Evolutionary conservation across 768 basidiomycete species (phyloP).

Genomic region (Lactarius hatsudake): DNA sequence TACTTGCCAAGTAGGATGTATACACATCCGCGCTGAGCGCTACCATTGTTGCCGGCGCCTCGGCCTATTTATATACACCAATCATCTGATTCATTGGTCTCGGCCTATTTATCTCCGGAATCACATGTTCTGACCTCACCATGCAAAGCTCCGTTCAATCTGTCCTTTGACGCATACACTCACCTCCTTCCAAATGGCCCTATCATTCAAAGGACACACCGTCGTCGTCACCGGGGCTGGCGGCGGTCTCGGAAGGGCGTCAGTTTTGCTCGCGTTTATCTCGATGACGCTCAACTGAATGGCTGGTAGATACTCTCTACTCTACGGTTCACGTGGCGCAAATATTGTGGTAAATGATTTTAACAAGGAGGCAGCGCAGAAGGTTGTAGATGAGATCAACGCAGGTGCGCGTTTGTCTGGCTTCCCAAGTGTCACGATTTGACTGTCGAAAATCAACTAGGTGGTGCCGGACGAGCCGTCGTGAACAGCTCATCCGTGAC

Average conservation of each 20-base stretch:
- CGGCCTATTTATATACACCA: conserved; percentile 20
- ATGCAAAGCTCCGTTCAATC: neutral
- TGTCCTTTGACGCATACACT: no score
- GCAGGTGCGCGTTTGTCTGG: conserved; percentile 50
- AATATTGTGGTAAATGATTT: conserved; percentile 96
- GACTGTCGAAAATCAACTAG: conserved; percentile 2
- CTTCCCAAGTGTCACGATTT: neutral
- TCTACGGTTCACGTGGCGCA: conserved; percentile 92
- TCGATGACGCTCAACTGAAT: neutral
- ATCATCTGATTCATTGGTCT: conserved; percentile 2
- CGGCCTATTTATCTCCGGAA: neutral
- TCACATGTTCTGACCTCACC: conserved; percentile 11
- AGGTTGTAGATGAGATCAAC: conserved; percentile 86
- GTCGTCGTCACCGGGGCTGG: conserved; percentile 95
- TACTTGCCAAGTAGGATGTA: conserved; percentile 21
- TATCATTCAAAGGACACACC: conserved; percentile 86
- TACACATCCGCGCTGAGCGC: conserved; percentile 24
- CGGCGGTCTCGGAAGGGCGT: conserved; percentile 92
- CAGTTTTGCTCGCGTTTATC: conserved; percentile 35
- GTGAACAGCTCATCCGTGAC: conserved; percentile 83
- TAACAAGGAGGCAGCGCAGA: conserved; percentile 81
- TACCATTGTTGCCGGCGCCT: neutral
- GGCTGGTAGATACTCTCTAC: conserved; percentile 71
- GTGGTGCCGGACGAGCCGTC: conserved; percentile 84
- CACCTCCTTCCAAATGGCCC: conserved; percentile 39